Conservation (phyloP, 2,329 filamentous ascomycete genomes). For the Ceratocystis eucalypticola region DNA sequence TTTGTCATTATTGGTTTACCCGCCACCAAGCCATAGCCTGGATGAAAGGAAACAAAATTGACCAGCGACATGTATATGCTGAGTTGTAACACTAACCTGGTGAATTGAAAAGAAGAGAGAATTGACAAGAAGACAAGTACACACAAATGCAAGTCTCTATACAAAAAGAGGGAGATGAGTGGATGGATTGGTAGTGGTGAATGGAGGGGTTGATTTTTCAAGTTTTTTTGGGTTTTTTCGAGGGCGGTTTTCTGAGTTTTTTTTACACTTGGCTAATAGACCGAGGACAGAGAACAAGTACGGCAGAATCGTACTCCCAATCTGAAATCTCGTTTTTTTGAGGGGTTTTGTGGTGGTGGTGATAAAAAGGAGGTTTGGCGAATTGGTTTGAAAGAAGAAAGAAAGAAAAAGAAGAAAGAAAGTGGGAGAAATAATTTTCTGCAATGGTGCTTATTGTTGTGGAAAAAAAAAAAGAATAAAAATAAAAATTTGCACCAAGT, state of each 20-base stretch:
- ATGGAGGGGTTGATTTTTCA: conserved; percentile 49
- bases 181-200: conserved; percentile 27
- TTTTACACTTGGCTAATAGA: conserved; percentile 30
- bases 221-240: conserved; percentile 38
- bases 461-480: conserved; percentile 9
- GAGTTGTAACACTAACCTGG: not conserved
- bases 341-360: conserved; percentile 31
- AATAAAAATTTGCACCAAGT: not conserved
- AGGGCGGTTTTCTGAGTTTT: conserved; percentile 22
- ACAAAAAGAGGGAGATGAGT: conserved; percentile 2
- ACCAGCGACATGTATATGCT: not conserved
- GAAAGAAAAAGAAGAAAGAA: conserved; percentile 30
- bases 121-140: conserved; percentile 15
- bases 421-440: conserved; percentile 27
- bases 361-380: conserved; percentile 33
- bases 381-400: conserved; percentile 32
- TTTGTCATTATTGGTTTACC: not conserved
- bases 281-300: conserved; percentile 48
- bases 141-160: conserved; percentile 17
- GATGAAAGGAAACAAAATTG: not conserved
- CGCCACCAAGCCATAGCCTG: not conserved
- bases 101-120: conserved; percentile 19
- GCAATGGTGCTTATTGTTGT: conserved; percentile 21
- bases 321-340: conserved; percentile 35
- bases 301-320: conserved; percentile 44